These are phyloP conservation scores for Leishmania martiniquensis DNA, from an alignment of 208 protist species.

Conservation along the genomic window DNA sequence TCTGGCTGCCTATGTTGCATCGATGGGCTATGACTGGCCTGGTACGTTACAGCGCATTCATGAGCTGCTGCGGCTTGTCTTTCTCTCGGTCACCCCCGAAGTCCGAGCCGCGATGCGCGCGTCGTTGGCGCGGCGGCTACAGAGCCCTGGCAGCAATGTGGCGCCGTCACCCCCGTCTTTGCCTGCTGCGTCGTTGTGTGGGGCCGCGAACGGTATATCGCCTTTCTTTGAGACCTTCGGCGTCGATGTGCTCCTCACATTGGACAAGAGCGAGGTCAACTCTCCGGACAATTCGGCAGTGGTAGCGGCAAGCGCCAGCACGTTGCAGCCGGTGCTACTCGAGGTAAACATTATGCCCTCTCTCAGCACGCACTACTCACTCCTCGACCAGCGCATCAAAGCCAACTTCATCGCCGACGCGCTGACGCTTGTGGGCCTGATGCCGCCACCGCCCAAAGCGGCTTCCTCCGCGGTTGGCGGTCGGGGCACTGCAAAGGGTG, in stretches of 20 bases:
- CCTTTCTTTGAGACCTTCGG: conserved; percentile 89
- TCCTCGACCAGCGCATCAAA: conserved; percentile 86
- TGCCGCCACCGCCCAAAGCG: conserved; percentile 22
- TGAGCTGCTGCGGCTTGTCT: conserved; percentile 71
- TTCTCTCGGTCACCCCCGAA: conserved; percentile 66
- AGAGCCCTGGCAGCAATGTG: background rate
- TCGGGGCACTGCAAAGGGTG: background rate
- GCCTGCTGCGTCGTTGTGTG: background rate
- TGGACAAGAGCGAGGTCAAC: background rate
- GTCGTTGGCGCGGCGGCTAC: conserved; percentile 1
- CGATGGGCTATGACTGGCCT: conserved; percentile 45
- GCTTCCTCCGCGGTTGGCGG: background rate
- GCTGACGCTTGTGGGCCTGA: conserved; percentile 83
- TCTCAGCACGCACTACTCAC: conserved; percentile 79
- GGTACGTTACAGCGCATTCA: conserved; percentile 62
- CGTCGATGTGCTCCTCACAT: conserved; percentile 76
- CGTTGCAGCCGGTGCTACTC: conserved; percentile 59
- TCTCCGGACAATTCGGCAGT: background rate
- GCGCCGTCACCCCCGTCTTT: conserved; percentile 7
- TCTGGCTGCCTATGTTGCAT: conserved; percentile 49
- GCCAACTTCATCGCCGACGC: conserved; percentile 76
- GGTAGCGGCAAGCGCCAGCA: background rate
- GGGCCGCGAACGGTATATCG: conserved; percentile 27
- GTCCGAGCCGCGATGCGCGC: conserved; percentile 47
- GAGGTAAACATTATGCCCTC: conserved; percentile 92